Evolutionary conservation across 2,329 filamentous ascomycete genomes (phyloP), one percentile per base, ranked within the genome.

Genomic region (Colletotrichum shisoi): DNA sequence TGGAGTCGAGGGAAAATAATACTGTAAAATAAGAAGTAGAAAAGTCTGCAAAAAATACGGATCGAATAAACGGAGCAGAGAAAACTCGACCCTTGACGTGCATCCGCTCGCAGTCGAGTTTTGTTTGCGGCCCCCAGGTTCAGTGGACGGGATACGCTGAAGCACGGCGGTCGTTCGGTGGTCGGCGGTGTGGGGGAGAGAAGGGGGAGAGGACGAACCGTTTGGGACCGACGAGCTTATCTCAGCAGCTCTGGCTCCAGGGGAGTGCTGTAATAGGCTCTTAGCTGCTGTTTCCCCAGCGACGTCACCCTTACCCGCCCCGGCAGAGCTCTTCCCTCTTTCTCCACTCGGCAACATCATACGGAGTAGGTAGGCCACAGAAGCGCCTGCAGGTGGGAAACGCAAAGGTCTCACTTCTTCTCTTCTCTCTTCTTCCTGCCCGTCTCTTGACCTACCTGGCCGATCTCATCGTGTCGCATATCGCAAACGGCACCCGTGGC

Each of bases 221-320:
- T 46, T 46, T 57, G 24, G 39, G 21, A 7, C 21, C 40, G 17
- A 57, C 24, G 6, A 57, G 42, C 56, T 57, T 57, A 39, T 12
- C 49, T 67, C 64, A 67, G 61, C 61, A 64, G 19, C 54, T 67
- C 56, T 31, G 27, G 27, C 27, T 31, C 27, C 27, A 31, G 7
- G 7, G 27, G 8, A 31, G 27, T 31, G 27, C 27, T 31, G 27
- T 31, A 31, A 31, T 31, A 31, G 27, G 27, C 64, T 54, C 21
- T 24, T 54, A 49, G 49, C 46, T 53, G 66, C 40, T 67, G 69
- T 70, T 70, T 61, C 69, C 69, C 69, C 60, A 62, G 69, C 63
- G 69, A 69, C 69, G 69, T 70, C 69, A 70, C 65, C 48, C 57
- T 61, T 67, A 67, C 59, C 63, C 54, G 44, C 58, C 27, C 27